Evolutionary conservation across 768 basidiomycete species (phyloP).

Genomic region (Tylopilus subfusipes): DNA sequence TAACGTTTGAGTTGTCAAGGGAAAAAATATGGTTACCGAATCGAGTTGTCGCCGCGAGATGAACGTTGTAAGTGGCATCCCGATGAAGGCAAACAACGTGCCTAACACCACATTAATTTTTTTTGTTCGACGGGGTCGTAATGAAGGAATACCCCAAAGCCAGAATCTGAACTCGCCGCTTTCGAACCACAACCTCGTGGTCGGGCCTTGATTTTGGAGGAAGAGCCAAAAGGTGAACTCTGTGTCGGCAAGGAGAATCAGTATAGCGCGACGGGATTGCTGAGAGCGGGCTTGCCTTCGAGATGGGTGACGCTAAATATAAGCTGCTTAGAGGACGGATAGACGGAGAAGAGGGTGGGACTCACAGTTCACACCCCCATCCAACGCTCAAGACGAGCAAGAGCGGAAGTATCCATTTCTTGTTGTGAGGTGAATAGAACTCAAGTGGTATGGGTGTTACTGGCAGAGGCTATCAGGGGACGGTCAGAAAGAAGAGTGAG

Average conservation of each 20-base stretch:
- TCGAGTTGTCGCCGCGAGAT: slow-evolving; percentile 56
- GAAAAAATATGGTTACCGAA: slow-evolving; percentile 37
- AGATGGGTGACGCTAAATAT: slow-evolving; percentile 66
- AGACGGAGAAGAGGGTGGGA: neutral
- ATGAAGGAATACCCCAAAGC: slow-evolving; percentile 50
- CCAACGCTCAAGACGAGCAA: slow-evolving; percentile 67
- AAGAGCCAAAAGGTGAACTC: slow-evolving; percentile 84
- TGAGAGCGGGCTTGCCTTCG: slow-evolving; percentile 50
- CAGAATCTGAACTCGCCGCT: slow-evolving; percentile 77
- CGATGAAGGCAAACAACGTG: slow-evolving; percentile 59
- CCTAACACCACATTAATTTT: slow-evolving; percentile 37
- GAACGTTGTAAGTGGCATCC: slow-evolving; percentile 69
- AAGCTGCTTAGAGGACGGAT: neutral
- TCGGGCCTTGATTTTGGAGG: slow-evolving; percentile 71
- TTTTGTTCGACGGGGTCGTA: neutral
- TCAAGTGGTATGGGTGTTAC: slow-evolving; percentile 57
- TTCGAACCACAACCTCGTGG: slow-evolving; percentile 70
- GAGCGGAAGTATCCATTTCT: slow-evolving; percentile 61
- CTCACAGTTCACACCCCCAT: slow-evolving; percentile 75
- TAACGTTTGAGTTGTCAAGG: neutral
- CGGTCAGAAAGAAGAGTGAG: neutral
- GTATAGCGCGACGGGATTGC: neutral
- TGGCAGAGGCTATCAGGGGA: slow-evolving; percentile 23
- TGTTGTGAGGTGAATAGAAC: slow-evolving; percentile 45
- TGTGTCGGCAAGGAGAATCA: slow-evolving; percentile 26